A percentile compares a stretch with the other conserved stretches of the same genome.
Conservation (phyloP, 2,329 filamentous ascomycete species). For the Xylariales sp. region DNA sequence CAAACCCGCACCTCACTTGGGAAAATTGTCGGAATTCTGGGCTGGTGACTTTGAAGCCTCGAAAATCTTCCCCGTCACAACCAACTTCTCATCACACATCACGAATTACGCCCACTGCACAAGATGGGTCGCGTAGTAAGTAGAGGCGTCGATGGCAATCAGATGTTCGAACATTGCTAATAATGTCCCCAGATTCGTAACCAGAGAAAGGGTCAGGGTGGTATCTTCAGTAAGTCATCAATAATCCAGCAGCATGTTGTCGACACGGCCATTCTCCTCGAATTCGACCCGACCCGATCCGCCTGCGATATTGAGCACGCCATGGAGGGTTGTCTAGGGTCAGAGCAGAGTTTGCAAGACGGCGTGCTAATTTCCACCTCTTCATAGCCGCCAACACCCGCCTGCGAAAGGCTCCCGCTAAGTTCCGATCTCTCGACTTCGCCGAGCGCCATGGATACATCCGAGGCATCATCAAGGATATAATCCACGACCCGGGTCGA, state of each 20-base stretch:
- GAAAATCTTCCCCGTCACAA: conserved; percentile 16
- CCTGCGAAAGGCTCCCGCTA: conserved; percentile 90
- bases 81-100: conserved; percentile 22
- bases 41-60: conserved; percentile 6
- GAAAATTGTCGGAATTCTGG: conserved; percentile 24
- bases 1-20: conserved; percentile 21
- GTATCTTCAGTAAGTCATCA: conserved; percentile 29
- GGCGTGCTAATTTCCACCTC: conserved; percentile 11
- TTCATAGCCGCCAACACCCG: conserved; percentile 70
- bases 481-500: conserved; percentile 98
- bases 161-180: too few species aligned
- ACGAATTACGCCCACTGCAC: conserved; percentile 28
- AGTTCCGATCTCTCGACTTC: conserved; percentile 96
- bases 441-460: conserved; percentile 97
- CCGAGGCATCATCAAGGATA: conserved; percentile 96
- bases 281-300: conserved; percentile 4
- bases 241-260: not conserved
- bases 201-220: conserved; percentile 41
- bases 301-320: not conserved
- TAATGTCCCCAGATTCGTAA: conserved; percentile 49
- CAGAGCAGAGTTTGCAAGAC: conserved; percentile 20
- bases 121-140: conserved; percentile 33
- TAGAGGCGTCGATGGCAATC: too few species aligned
- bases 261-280: conserved; percentile 1
- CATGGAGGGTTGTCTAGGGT: too few species aligned